Evolutionary conservation across 225 moss, liverwort and hornwort species (phyloP), one percentile per base, ranked within the genome.

Genomic region (Polytrichum commune): DNA sequence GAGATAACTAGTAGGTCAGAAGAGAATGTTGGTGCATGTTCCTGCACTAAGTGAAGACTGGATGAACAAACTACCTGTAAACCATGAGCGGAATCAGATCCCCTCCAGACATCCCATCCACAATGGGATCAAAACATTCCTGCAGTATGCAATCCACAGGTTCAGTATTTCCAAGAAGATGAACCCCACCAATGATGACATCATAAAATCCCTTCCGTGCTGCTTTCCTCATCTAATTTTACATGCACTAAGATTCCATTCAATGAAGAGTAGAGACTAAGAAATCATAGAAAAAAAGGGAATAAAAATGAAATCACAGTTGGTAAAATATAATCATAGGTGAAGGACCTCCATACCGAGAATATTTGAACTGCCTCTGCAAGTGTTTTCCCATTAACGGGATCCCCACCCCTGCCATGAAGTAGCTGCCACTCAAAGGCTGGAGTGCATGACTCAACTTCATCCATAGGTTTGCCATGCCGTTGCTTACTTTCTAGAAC

Each of bases 61-160:
- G 18, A 46, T 46, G 46, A 72, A 25, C 5, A 33, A 28, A 70
- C 55, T 86, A 97, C 96, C 93, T 97, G 65, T 97, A 85, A 64
- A 97, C 96, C 96, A 97, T 97, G 25, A 92, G 88, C 29, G 96
- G 96, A 80, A 97, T 97, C 53, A 97, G 86, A 83, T 97, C 96
- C 66, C 96, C 89, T 79, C 96, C 96, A 29, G 96, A 97, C 55
- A 81, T 69, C 73, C 90, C 92, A 80, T 97, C 96, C 69, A 90
- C 93, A 79, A 97, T 93, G 29, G 96, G 96, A 78, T 97, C 96
- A 70, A 97, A 97, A 63, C 92, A 93, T 75, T 97, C 96, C 96
- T 97, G 88, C 66, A 65, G 38, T 53, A 55, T 54, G 24, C 46
- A 68, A 56, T 62, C 18, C 54, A 79, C 63, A 46, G 13, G 13